Evolutionary conservation across 2,329 filamentous ascomycete species (phyloP), one percentile per base, ranked within the genome.

Genomic region (Bipolaris gigantea): DNA sequence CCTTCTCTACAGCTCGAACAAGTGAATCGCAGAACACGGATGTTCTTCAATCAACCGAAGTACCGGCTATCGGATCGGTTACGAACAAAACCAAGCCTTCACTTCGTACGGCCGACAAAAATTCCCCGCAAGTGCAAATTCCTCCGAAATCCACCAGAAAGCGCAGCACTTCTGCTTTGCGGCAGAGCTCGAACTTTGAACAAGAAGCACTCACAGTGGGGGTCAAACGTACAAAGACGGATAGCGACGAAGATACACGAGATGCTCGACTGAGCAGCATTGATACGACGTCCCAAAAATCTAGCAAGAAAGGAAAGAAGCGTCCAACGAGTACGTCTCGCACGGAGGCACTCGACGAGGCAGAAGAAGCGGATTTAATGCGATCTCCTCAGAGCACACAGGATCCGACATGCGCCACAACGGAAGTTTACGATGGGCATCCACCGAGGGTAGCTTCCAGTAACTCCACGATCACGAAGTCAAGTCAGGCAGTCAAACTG

Each of bases 391-490:
- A 42, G 44, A 61, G 58, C 45, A 66, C 64, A 10, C 65, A 63
- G 34, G 57, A 52, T 4, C 62, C 62, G 4, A 56, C 39, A 30
- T 46, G 58, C 25, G 36, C 42, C 8, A 51, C 38, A 16, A 38
- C 54, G 30, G 55, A 56, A 16, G 34, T 47, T 8, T 74, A 74
- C 46, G 50, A 60, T 15, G 69, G 69, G 1, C 52, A 61, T 0
- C 50, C 55, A 18, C 70, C 72, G 2, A 60, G 60, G n/a, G 62
- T 75, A 5, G 69, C 69, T 5, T 69, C 70, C 38, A 75, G 72
- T 47, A 73, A 71, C 43, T 74, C 70, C 2, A 53, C 57, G 15
- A 64, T 74, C 21, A 51, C 56, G 9, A 57, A 67, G 0, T 59
- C 62, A 18, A 63, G 59, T 5, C 49, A 59, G 6, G 50, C 66